Evolutionary conservation across 345 rosid species (phyloP).

Genomic region (Nasturtium officinale): DNA sequence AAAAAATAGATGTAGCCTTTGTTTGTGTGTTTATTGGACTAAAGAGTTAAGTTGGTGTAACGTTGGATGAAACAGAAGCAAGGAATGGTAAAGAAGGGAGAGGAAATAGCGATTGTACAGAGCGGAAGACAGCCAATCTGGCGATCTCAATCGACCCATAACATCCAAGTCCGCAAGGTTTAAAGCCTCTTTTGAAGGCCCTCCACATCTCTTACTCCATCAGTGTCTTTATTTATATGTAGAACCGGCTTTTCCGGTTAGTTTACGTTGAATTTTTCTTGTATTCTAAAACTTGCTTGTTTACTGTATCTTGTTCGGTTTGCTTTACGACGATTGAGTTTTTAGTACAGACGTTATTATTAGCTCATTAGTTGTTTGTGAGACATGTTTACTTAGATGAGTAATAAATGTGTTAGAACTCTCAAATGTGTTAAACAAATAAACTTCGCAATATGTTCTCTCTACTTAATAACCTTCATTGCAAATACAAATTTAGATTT

Average conservation of each 20-base stretch:
- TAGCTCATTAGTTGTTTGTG: conserved; percentile 12
- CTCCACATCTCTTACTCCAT: neutral
- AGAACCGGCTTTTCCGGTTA: conserved; percentile 13
- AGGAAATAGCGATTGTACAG: conserved; percentile 89
- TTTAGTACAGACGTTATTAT: neutral
- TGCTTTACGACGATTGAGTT: conserved; percentile 19
- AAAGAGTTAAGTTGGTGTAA: conserved; percentile 15
- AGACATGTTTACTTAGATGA: neutral
- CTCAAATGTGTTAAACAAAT: neutral
- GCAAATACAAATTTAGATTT: no score
- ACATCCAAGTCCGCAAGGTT: conserved; percentile 91
- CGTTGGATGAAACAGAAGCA: conserved; percentile 60
- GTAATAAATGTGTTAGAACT: neutral
- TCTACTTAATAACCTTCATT: no score
- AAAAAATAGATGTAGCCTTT: neutral
- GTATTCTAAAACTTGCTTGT: conserved; percentile 28
- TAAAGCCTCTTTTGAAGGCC: conserved; percentile 46
- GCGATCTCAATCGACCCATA: conserved; percentile 95
- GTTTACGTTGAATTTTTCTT: conserved; percentile 11
- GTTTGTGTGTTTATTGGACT: neutral
- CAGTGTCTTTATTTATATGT: conserved; percentile 20
- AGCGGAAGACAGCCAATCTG: conserved; percentile 95
- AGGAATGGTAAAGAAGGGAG: conserved; percentile 95
- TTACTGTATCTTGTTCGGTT: conserved; percentile 31
- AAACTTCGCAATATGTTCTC: no score